A percentile compares a stretch with the other conserved stretches of the same genome.
These are phyloP conservation scores for Lentinula boryana DNA, from an alignment of 768 basidiomycete genomes.

Conservation along the genomic window DNA sequence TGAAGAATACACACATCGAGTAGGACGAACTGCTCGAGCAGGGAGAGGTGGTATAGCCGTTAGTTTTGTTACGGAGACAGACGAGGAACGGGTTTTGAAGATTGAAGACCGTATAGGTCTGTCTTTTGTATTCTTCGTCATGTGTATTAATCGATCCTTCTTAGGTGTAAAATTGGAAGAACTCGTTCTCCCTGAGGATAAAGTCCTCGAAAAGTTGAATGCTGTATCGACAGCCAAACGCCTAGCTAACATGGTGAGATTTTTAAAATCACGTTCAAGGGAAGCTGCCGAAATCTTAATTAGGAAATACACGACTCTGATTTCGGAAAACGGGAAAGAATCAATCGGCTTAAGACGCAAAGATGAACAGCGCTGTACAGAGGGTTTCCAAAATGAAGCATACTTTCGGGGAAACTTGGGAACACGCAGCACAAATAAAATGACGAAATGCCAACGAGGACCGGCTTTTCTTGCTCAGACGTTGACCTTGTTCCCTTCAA, in stretches of 20 bases:
- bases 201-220: slow-evolving; percentile 82
- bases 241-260: slow-evolving; percentile 82
- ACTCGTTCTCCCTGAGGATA: slow-evolving; percentile 70
- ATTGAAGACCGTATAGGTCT: slow-evolving; percentile 87
- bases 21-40: slow-evolving; percentile 88
- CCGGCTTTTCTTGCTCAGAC: too few species aligned
- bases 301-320: slow-evolving; percentile 83
- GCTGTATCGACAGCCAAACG: slow-evolving; percentile 89
- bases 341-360: slow-evolving; percentile 59
- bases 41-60: slow-evolving; percentile 87
- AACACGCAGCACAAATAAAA: too few species aligned
- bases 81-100: slow-evolving; percentile 75
- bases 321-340: slow-evolving; percentile 86
- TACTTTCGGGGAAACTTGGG: too few species aligned
- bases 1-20: slow-evolving; percentile 95
- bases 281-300: neutral
- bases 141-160: neutral
- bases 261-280: neutral
- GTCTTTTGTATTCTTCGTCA: slow-evolving; percentile 19
- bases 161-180: slow-evolving; percentile 72
- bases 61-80: slow-evolving; percentile 92
- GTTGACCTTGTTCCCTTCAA: too few species aligned
- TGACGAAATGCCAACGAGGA: too few species aligned
- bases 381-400: too few species aligned
- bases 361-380: neutral